Base-by-base conservation (phyloP, 441 rosid genomes). In the Codiaeum variegatum region DNA sequence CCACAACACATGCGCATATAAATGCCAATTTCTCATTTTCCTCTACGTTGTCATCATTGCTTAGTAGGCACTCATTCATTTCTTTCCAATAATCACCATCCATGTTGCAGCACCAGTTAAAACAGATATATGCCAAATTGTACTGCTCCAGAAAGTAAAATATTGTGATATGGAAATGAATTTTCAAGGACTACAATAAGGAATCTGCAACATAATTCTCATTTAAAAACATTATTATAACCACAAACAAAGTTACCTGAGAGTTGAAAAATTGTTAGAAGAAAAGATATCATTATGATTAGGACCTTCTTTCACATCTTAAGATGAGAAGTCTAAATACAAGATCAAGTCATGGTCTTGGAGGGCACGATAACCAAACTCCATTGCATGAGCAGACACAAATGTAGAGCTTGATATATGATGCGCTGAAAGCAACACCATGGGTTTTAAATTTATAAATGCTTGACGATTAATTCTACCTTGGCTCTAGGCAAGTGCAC, bases 21-120 rank as follows among this genome's bases (percentile, higher is more conserved):
- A 84, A 94, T 74, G 83, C 85, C 76, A 94, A 78, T 69, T 89
- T 90, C 84, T 88, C 89, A 81, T 66, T 77, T 84, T 92, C 97
- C 73, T 87, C 91, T 68, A 54, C 68, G 62, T 75, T 85, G 70
- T 83, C 93, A 62, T 80, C 88, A 69, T 60, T 62, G 56, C 66
- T 77, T 63, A 79, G 69, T 49, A 89, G 77, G 73, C 82, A 79
- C 62, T 80, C 83, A 62, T 77, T 70, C 74, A 77, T 71, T 66
- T 81, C 78, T 60, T 76, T 86, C 76, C 47, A 73, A 66, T 70
- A 73, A 66, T 59, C 62, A 59, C 72, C 78, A 72, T 77, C 81
- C 55, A 60, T 74, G 34, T 88, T 84, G 72, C 75, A 77, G 52
- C n/a, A 19, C 11, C 55, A 28, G 47, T 61, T 51, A 68, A 62